Base-by-base conservation (phyloP, 495 filamentous ascomycete species). In the Sordaria brevicollis region DNA sequence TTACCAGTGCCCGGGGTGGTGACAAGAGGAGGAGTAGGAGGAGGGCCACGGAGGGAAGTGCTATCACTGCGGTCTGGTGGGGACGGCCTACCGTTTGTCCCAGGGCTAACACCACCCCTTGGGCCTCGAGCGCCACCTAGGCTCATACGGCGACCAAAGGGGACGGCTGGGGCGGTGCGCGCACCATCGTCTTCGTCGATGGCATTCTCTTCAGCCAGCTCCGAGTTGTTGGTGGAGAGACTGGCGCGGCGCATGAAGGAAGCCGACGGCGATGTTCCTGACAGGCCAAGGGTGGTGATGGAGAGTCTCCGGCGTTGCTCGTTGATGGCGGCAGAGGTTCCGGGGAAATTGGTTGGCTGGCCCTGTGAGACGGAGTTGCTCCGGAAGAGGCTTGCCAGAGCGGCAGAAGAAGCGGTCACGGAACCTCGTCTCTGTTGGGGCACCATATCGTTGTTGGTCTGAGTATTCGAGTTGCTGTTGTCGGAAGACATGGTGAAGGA, bases 81-180 rank as follows among this genome's bases (percentile, higher is more conserved):
- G 76, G 78, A 71, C 35, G 75, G 79, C 81, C 75, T 87, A 87
- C 86, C 86, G 74, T 80, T 80, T 67, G 54, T 74, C 71, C 83
- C 77, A 66, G 85, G 84, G 72, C 84, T 87, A 36, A 74, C 76
- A 67, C 78, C 76, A 39, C 72, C 75, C 35, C 83, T 80, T 5
- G 80, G 76, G 62, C 76, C 78, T 70, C 91, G 87, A 33, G 92
- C 35, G 15, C 69, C 93, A 68, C 95, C 94, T 77, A 96, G 95
- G 76, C 94, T 97, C 83, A 96, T 88, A 25, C 95, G 89, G 66
- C 95, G 89, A 10, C 88, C 87, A 77, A 97, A 96, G 17, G 93
- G 92, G 5, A 91, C 91, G 65, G 80, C 86, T 36, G 92, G 87
- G 8, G 85, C 83, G 69, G 76, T 78, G 75, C 78, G 83, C 41